Conservation (phyloP, 805 yeast species). For the Zygosaccharomyces lentus region DNA sequence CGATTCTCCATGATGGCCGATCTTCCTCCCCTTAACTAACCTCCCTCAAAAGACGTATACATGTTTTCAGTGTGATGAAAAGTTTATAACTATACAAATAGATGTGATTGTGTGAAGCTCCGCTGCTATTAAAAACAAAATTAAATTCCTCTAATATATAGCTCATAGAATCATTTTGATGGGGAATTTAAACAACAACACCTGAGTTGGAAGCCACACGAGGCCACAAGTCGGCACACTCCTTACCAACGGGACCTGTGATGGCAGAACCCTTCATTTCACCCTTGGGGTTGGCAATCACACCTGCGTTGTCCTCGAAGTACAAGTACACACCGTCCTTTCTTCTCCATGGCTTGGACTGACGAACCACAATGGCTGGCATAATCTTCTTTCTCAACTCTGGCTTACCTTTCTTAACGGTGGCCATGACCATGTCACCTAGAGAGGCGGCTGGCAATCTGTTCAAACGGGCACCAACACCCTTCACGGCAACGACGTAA, state of each 20-base stretch:
- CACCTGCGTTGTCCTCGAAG: constrained; percentile 99
- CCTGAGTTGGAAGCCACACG: constrained; percentile 99
- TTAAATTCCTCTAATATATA: constrained; percentile 18
- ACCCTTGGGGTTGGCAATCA: constrained; percentile 99
- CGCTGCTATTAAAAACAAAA: constrained; percentile 15
- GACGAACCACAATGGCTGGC: constrained; percentile 99
- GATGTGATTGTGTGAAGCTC: constrained; percentile 2
- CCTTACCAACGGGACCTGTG: constrained; percentile 99
- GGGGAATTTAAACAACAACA: constrained; percentile 85
- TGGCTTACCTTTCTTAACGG: constrained; percentile 99
- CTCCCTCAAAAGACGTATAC: not conserved
- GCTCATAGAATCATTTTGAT: constrained; percentile 11
- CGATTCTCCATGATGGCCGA: constrained; percentile 11
- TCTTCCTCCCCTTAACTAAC: not conserved
- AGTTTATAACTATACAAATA: constrained; percentile 12
- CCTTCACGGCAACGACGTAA: constrained; percentile 98
- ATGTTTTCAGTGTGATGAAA: not conserved
- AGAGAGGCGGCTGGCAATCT: constrained; percentile 99
- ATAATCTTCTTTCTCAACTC: constrained; percentile 99
- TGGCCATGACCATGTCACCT: constrained; percentile 99
- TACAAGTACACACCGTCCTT: constrained; percentile 99
- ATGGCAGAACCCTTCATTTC: constrained; percentile 99
- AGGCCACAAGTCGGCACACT: constrained; percentile 99
- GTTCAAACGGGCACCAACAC: constrained; percentile 99
- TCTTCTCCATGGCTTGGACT: constrained; percentile 99